Evolutionary conservation across 208 protist species (phyloP), one percentile per base, ranked within the genome.

Genomic region (Trypanosoma mega): DNA sequence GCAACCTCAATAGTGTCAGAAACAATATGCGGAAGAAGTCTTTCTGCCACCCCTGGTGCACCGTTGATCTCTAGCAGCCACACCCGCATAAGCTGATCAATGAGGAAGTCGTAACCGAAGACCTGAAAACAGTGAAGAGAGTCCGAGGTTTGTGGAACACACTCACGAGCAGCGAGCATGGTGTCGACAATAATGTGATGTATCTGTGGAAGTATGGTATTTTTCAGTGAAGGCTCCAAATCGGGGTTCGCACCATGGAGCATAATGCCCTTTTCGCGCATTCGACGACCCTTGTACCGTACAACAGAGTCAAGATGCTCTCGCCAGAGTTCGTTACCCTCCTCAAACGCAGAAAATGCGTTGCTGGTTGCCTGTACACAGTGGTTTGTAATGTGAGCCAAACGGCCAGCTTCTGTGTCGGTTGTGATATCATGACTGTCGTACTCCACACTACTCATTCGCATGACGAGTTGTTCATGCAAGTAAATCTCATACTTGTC

Each of bases 341-440:
- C 78, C 53, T 85, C 78, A 51, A 70, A 85, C 3, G 41, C 36
- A 9, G 70, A 63, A 51, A 75, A 85, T 26, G 14, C 23, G 24
- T 55, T 46, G 9, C 63, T 48, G 30, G 64, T 48, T 33, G 44
- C 54, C 52, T 88, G 81, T 18, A 88, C 50, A 56, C 77, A 80
- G 70, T 88, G 81, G 53, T 88, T 88, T 30, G 81, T 88, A 53
- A 88, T 82, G 64, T 88, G 76, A n/a, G 76, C 78, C 11, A 88
- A 49, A 20, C 63, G 61, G 20, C 63, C 70, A 12, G 54, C 63
- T 0, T 55, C 53, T 29, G 59, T 72, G n/a, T 24, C 67, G 11
- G 62, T 43, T 20, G 73, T 83, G 20, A 67, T 64, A 29, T 30
- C 80, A 23, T 71, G 8, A 21, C 24, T 20, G 27, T 34, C 50